These are phyloP conservation scores for Penicillium psychrosexuale DNA, from an alignment of 2,329 filamentous ascomycete species.

Conservation along the genomic window DNA sequence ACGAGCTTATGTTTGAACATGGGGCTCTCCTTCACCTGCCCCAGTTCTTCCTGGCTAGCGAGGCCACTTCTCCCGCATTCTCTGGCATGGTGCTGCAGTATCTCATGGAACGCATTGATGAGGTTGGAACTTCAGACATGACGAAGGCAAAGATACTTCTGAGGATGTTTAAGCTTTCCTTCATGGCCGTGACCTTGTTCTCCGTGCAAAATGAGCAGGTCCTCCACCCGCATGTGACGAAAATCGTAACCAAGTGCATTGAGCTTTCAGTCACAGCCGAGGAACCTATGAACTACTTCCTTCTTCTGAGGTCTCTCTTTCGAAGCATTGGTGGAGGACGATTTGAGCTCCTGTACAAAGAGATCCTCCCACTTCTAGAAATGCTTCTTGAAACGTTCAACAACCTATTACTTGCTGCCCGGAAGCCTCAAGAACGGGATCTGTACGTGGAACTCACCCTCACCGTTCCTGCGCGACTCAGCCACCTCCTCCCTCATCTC, in stretches of 20 bases:
- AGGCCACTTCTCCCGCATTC: slow-evolving; percentile 95
- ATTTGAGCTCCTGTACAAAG: slow-evolving; percentile 97
- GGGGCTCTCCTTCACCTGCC: slow-evolving; percentile 90
- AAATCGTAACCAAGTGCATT: slow-evolving; percentile 96
- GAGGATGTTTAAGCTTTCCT: slow-evolving; percentile 93
- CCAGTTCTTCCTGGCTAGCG: slow-evolving; percentile 97
- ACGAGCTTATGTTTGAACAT: slow-evolving; percentile 97
- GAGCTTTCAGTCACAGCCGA: slow-evolving; percentile 92
- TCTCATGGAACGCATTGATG: slow-evolving; percentile 91
- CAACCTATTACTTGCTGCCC: slow-evolving; percentile 83
- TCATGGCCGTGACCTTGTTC: slow-evolving; percentile 98
- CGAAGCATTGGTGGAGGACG: slow-evolving; percentile 94
- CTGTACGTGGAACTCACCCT: slow-evolving; percentile 95
- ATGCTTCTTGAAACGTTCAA: slow-evolving; percentile 98
- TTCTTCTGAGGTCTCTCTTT: slow-evolving; percentile 87
- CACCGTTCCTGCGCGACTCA: slow-evolving; percentile 89
- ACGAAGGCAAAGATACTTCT: slow-evolving; percentile 90
- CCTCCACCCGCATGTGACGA: slow-evolving; percentile 89
- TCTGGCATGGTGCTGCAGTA: slow-evolving; percentile 98
- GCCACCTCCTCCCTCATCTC: slow-evolving; percentile 89
- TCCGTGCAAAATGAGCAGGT: slow-evolving; percentile 93
- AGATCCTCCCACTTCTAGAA: slow-evolving; percentile 90
- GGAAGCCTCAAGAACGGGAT: slow-evolving; percentile 86
- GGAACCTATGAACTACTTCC: slow-evolving; percentile 98
- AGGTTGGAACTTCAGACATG: slow-evolving; percentile 88